These are phyloP conservation scores for Polyporus tsugae DNA, from an alignment of 1,284 basidiomycete species.

Conservation along the genomic window DNA sequence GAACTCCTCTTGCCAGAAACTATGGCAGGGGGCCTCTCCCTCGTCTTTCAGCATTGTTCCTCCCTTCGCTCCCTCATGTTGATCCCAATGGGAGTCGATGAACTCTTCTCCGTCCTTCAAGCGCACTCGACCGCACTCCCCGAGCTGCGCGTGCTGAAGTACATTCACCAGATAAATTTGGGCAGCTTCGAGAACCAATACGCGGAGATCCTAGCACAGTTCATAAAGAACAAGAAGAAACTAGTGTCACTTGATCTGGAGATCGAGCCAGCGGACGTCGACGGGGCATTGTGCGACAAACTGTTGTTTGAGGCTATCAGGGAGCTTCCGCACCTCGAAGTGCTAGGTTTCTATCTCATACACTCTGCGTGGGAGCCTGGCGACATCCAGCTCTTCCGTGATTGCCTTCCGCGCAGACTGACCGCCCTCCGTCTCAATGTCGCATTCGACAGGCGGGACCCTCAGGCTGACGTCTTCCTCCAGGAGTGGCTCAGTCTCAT, in stretches of 20 bases:
- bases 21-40: background rate
- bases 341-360: background rate
- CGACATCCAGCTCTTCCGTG: background rate
- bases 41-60: background rate
- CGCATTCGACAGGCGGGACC: background rate
- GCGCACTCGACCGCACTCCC: background rate
- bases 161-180: background rate
- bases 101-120: background rate
- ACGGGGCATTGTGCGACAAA: background rate
- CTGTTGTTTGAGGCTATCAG: background rate
- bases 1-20: background rate
- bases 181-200: background rate
- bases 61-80: background rate
- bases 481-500: background rate
- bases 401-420: background rate
- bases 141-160: background rate
- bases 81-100: background rate
- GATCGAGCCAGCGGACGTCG: background rate
- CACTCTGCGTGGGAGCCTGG: background rate
- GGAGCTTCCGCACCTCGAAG: background rate
- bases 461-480: background rate
- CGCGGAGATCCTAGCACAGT: background rate
- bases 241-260: background rate
- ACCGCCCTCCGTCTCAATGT: constrained; percentile 1
- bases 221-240: background rate